phyloP scores from a whole-genome alignment of 371 early-diverging fungal species.

The Mortierella sp. region DNA sequence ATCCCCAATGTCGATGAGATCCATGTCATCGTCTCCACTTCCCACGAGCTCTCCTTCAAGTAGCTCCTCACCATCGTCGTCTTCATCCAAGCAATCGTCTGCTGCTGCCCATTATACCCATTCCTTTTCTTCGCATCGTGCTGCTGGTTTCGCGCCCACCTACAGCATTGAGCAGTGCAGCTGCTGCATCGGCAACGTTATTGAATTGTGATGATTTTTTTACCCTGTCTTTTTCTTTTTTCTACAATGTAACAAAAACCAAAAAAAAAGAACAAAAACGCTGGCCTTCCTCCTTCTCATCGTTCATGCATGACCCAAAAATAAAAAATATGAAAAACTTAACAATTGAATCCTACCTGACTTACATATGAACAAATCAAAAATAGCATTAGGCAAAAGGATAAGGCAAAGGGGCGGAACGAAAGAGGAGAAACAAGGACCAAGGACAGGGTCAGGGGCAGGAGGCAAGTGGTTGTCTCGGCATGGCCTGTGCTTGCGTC shows the following conservation, averaged over 20 bases:
- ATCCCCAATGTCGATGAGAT: constrained; percentile 12
- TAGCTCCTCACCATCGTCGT: constrained; percentile 9
- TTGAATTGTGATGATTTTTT: constrained; percentile 32
- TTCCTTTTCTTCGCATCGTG: constrained; percentile 9
- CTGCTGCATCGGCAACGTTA: constrained; percentile 53
- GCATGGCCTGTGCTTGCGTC: constrained; percentile 7
- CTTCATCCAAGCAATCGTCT: constrained; percentile 11
- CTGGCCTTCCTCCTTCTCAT: neutral
- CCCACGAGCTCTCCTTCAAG: neutral
- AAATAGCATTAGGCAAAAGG: neutral
- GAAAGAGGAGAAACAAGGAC: neutral
- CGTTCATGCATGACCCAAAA: neutral
- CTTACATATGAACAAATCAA: neutral
- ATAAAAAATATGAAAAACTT: neutral
- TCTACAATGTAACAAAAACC: neutral
- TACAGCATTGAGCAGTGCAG: constrained; percentile 48
- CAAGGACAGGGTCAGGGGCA: neutral
- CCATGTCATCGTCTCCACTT: constrained; percentile 15
- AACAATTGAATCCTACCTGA: neutral
- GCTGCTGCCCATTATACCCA: constrained; percentile 29
- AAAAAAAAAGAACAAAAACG: neutral
- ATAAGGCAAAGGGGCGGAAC: neutral
- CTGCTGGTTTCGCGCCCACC: neutral
- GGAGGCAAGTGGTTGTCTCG: neutral
- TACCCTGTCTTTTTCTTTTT: neutral